phyloP scores from a whole-genome alignment of 2,329 filamentous ascomycete genomes.

The Ascomycota sp. region DNA sequence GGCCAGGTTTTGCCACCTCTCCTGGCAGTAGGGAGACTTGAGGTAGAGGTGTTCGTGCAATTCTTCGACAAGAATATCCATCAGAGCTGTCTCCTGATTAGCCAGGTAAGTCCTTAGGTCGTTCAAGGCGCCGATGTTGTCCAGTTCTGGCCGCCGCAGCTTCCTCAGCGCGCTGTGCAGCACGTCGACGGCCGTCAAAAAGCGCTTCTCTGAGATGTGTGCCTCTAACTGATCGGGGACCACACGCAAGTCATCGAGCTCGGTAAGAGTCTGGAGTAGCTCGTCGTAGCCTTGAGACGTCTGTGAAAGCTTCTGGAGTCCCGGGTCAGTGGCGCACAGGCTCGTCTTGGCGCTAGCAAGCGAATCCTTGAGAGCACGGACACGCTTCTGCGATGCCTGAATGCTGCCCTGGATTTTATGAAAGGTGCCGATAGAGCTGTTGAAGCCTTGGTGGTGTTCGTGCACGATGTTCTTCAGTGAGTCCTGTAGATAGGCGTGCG shows the following conservation, averaged over 20 bases:
- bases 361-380: slow-evolving; percentile 67
- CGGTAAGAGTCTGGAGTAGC: slow-evolving; percentile 62
- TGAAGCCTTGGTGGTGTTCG: slow-evolving; percentile 97
- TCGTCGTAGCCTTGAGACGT: slow-evolving; percentile 82
- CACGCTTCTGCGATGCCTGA: slow-evolving; percentile 66
- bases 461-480: slow-evolving; percentile 91
- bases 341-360: slow-evolving; percentile 61
- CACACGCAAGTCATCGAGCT: slow-evolving; percentile 71
- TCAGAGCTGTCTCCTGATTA: slow-evolving; percentile 80
- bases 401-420: slow-evolving; percentile 96
- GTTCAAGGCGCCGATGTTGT: slow-evolving; percentile 71
- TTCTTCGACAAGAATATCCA: slow-evolving; percentile 93
- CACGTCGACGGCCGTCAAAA: slow-evolving; percentile 79
- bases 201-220: slow-evolving; percentile 88
- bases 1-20: slow-evolving; percentile 74
- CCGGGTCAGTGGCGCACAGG: slow-evolving; percentile 69
- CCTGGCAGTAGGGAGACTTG: slow-evolving; percentile 93
- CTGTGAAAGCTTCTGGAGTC: slow-evolving; percentile 73
- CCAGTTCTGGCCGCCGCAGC: slow-evolving; percentile 71
- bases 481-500: slow-evolving; percentile 74
- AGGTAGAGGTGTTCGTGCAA: slow-evolving; percentile 93
- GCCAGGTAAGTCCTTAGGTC: slow-evolving; percentile 75
- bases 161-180: slow-evolving; percentile 71
- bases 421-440: slow-evolving; percentile 95
- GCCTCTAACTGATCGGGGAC: slow-evolving; percentile 88